Conservation (phyloP, 495 filamentous ascomycete genomes). For the Niebla homalea region DNA sequence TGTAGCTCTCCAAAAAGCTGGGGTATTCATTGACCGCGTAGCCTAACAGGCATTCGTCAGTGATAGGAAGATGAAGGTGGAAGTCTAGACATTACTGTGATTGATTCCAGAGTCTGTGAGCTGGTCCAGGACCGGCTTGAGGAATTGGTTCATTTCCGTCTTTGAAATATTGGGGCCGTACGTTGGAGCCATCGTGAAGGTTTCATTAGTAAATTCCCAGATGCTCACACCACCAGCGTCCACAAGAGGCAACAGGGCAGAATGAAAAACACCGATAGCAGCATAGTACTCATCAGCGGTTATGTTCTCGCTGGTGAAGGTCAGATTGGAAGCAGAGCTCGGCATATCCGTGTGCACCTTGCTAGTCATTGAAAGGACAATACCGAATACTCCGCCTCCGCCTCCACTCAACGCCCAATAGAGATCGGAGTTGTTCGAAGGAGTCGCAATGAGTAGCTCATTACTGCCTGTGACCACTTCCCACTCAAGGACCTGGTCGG, state of each 20-base stretch:
- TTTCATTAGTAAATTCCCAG: conserved; percentile 1
- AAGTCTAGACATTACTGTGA: conserved; percentile 12
- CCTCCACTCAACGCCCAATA: conserved; percentile 18
- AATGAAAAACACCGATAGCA: conserved; percentile 22
- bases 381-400: conserved; percentile 9
- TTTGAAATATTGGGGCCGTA: conserved; percentile 7
- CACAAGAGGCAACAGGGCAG: conserved; percentile 19
- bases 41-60: too few species aligned
- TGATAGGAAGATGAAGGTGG: too few species aligned
- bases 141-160: too few species aligned
- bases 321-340: conserved; percentile 2
- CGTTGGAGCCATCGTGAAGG: conserved; percentile 7
- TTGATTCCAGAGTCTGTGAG: conserved; percentile 11
- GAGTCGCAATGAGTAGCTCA: conserved; percentile 4
- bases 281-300: conserved; percentile 22
- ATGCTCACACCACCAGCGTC: conserved; percentile 9
- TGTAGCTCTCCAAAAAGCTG: too few species aligned
- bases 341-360: conserved; percentile 9
- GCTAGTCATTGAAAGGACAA: conserved; percentile 15
- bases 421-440: conserved; percentile 11
- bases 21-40: too few species aligned
- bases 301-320: conserved; percentile 5
- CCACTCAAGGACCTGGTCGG: conserved; percentile 35
- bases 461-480: conserved; percentile 21
- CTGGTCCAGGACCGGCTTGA: too few species aligned